Evolutionary conservation across 2,329 filamentous ascomycete genomes (phyloP), one percentile per base, ranked within the genome.

Genomic region (Curvularia eragrostidis): DNA sequence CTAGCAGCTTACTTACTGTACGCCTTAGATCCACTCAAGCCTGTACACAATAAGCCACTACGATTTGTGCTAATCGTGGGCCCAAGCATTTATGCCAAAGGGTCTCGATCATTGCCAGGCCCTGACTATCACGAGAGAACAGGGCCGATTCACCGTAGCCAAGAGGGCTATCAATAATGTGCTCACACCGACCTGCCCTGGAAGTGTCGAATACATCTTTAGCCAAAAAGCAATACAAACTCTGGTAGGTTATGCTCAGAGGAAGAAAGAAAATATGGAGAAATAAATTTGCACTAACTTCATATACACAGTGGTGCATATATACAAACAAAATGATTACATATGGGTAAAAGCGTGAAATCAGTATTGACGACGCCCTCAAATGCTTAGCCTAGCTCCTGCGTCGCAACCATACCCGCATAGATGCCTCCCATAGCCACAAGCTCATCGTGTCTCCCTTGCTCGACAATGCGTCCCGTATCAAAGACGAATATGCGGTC

Each of bases 401-500:
- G 75, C 26, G 73, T 72, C 26, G 70, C 65, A 6, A 76, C 74
- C 74, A 77, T 76, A 8, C 66, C 67, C 21, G 73, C 61, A 48
- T 77, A 77, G 47, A 75, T 73, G 18, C 74, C 73, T 7, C 73
- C 68, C 43, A 66, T 55, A 18, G 65, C 62, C 34, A 89, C 77
- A 63, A 89, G 75, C 66, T 88, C 85, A 5, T 80, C 77, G 69
- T 90, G 87, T 19, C 82, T 82, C n/a, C 89, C 87, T 54, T 79
- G 76, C 69, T 90, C 87, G 1, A 86, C 78, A 36, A 90, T 82
- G 21, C 74, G 83, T 23, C 88, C 86, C 59, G 87, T 83, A 10
- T 89, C 89, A 47, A 95, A 85, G 0, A 94, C 90, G 66, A 91
- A 91, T 41, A 93, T 93, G n/a, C 88, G 79, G 72, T 94, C 88